Percentiles rank a stretch among this genome's conserved stretches.
These are phyloP conservation scores for Trypanosoma conorhini DNA, from an alignment of 208 protist genomes.

Conservation along the genomic window DNA sequence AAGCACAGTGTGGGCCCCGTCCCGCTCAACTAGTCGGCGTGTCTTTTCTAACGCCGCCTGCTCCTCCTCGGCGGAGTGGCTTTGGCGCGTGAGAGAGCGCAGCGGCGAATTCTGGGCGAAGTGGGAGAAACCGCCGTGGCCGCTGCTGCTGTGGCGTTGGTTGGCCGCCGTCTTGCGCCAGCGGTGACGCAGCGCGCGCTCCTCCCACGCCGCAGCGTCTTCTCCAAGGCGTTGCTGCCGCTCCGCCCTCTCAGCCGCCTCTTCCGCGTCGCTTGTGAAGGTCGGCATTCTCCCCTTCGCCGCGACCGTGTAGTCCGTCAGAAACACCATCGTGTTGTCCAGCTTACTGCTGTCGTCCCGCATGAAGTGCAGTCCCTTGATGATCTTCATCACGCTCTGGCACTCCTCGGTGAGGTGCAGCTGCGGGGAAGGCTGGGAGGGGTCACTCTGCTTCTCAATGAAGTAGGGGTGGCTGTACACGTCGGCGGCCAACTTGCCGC, in stretches of 20 bases:
- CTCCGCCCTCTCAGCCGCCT: conserved; percentile 5
- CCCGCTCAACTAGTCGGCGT: conserved; percentile 31
- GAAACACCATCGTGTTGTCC: conserved; percentile 81
- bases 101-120: conserved; percentile 3
- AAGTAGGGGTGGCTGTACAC: conserved; percentile 88
- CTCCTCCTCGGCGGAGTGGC: conserved; percentile 4
- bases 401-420: conserved; percentile 86
- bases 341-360: conserved; percentile 74
- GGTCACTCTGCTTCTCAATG: conserved; percentile 86
- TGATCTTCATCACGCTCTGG: conserved; percentile 82
- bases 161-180: conserved; percentile 12
- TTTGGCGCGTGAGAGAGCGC: conserved; percentile 16
- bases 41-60: conserved; percentile 10
- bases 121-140: conserved; percentile 19
- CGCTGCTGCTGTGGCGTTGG: conserved; percentile 16
- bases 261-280: conserved; percentile 19
- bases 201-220: conserved; percentile 15
- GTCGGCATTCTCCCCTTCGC: conserved; percentile 56
- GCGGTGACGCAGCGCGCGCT: conserved; percentile 3
- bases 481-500: conserved; percentile 54
- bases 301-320: conserved; percentile 62
- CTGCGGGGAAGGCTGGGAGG: conserved; percentile 78
- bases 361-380: conserved; percentile 85
- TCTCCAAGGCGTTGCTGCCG: conserved; percentile 9
- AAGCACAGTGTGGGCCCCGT: conserved; percentile 71